Evolutionary conservation across 768 basidiomycete species (phyloP).

Genomic region (Tulasnella sp.): DNA sequence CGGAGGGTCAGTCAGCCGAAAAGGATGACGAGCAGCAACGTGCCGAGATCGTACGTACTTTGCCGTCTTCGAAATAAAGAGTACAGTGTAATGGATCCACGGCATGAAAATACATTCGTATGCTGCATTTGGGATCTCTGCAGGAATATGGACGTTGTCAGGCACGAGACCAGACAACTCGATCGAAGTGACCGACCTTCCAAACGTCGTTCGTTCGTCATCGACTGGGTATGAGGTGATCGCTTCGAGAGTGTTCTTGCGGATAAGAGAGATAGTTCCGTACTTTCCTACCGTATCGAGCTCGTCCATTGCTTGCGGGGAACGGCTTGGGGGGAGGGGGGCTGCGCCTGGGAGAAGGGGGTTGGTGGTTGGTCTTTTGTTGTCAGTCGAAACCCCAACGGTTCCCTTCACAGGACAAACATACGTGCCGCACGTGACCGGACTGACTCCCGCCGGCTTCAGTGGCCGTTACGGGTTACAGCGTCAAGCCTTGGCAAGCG

Average conservation of each 20-base stretch:
- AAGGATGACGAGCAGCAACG: neutral
- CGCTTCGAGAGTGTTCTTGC: slow-evolving; percentile 38
- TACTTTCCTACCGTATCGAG: slow-evolving; percentile 46
- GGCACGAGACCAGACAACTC: neutral
- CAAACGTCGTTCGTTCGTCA: slow-evolving; percentile 57
- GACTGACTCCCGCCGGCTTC: neutral
- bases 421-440: neutral
- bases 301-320: slow-evolving; percentile 4
- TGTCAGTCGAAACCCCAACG: neutral
- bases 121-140: slow-evolving; percentile 51
- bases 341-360: neutral
- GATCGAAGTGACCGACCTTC: slow-evolving; percentile 29
- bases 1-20: neutral
- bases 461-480: neutral
- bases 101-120: slow-evolving; percentile 60
- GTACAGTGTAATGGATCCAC: slow-evolving; percentile 59
- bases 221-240: slow-evolving; percentile 69
- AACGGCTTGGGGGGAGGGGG: neutral
- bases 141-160: neutral
- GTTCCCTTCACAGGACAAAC: neutral
- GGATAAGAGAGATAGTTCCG: slow-evolving; percentile 56
- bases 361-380: neutral
- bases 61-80: slow-evolving; percentile 57
- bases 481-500: no score
- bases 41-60: slow-evolving; percentile 36